These are phyloP conservation scores for Trebouxia sp. DNA, from an alignment of 139 green algal genomes.

Conservation along the genomic window DNA sequence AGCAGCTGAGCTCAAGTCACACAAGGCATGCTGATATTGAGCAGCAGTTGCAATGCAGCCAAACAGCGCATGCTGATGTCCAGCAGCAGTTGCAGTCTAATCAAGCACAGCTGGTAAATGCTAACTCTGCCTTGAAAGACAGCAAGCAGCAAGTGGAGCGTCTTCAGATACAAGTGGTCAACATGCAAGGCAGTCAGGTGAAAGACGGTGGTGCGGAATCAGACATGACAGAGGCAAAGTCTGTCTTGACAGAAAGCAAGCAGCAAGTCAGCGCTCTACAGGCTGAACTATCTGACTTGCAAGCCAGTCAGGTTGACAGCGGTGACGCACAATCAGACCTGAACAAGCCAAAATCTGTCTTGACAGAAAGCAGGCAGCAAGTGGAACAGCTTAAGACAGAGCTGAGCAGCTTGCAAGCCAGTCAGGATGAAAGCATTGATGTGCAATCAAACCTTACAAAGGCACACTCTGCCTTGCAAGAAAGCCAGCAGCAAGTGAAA, in stretches of 20 bases:
- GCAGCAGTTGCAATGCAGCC: background rate
- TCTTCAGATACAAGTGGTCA: background rate
- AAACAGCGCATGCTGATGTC: background rate
- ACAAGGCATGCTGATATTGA: background rate
- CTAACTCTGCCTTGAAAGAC: background rate
- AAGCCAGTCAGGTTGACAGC: background rate
- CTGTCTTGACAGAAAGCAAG: background rate
- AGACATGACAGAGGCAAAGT: slow-evolving; percentile 5
- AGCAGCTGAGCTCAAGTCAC: background rate
- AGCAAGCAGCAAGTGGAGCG: background rate
- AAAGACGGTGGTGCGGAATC: background rate
- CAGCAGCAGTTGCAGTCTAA: background rate
- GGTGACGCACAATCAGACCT: background rate
- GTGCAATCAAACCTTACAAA: no score
- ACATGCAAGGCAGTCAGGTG: background rate
- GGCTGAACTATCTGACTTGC: background rate
- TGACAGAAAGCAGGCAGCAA: background rate
- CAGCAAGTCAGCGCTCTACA: background rate
- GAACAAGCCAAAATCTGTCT: background rate
- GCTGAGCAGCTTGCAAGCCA: background rate
- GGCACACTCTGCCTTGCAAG: background rate
- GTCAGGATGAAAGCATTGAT: background rate
- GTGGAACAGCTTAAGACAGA: background rate
- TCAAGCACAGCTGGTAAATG: background rate
- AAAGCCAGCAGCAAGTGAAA: background rate